Base-by-base conservation (phyloP, 371 early-diverging fungal genomes). In the Saksenaea oblongispora region DNA sequence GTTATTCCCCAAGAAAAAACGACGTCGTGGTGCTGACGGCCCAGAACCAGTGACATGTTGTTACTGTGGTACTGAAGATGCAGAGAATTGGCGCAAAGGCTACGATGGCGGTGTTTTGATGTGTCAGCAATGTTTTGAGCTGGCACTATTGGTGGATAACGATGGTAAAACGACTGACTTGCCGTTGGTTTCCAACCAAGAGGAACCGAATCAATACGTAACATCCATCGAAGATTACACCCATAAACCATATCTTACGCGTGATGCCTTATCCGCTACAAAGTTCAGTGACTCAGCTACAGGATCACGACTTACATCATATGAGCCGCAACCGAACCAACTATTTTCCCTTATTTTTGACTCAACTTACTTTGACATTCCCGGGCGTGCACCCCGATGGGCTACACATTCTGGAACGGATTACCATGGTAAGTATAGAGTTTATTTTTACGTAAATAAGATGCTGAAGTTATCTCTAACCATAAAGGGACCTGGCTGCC, bases 361-460 rank as follows among this genome's bases (percentile, higher is more conserved):
- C 55, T 87, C 90, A 0, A 89, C 93, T 1, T 95, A 93, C 67
- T 95, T 86, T 72, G 95, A 95, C 71, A 93, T 96, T 42, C 93
- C 93, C 7, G 93, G 92, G 13, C 80, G 95, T 18, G 95, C 96
- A 0, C 96, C 96, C 5, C 84, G 96, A 58, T 92, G 94, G 95
- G 94, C 92, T 3, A 86, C 94, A 9, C 95, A 96, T 76, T 92
- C 93, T 5, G 95, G 94, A 13, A 88, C 91, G 8, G 95, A 96
- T 72, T 95, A 94, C 66, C 95, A 95, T 70, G 95, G 89, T 74
- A 71, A 24, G 34, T 31, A 54, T 14, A 28, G 31, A 22, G 9
- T 57, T 41, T 8, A 2, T 31, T 44, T 34, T 24, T n/a, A 41
- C 22, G 27, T 8, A 31, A 3, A n/a, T 26, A 37, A 24, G 34